A percentile compares a stretch with the other conserved stretches of the same genome.
These are phyloP conservation scores for Kalmusia sp. DNA, from an alignment of 2,329 filamentous ascomycete species.

Conservation along the genomic window DNA sequence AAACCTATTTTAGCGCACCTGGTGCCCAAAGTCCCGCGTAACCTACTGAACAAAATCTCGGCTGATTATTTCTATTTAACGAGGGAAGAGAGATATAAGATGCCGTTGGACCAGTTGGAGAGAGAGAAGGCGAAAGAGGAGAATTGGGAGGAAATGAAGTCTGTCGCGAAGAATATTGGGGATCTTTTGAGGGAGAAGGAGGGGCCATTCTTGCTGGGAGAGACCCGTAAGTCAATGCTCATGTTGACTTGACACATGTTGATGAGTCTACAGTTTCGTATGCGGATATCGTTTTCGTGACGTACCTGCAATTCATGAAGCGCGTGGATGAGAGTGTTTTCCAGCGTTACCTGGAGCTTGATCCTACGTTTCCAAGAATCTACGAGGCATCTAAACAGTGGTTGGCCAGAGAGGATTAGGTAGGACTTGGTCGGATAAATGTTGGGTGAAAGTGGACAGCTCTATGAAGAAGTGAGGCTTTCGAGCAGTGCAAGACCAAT, in stretches of 20 bases:
- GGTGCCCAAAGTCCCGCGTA: slow-evolving; percentile 57
- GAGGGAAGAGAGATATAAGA: slow-evolving; percentile 58
- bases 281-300: slow-evolving; percentile 61
- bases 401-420: slow-evolving; percentile 45
- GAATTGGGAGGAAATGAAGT: slow-evolving; percentile 57
- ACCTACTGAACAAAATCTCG: slow-evolving; percentile 60
- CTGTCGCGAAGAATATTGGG: slow-evolving; percentile 43
- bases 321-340: slow-evolving; percentile 46
- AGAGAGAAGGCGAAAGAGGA: slow-evolving; percentile 57
- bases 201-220: slow-evolving; percentile 69
- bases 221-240: slow-evolving; percentile 45
- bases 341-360: slow-evolving; percentile 49
- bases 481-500: too few relatives aligned
- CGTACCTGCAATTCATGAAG: slow-evolving; percentile 55
- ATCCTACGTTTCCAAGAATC: slow-evolving; percentile 42
- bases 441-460: too few relatives aligned
- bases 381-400: slow-evolving; percentile 51
- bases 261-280: slow-evolving; percentile 40
- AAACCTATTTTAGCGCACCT: slow-evolving; percentile 24
- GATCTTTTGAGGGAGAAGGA: slow-evolving; percentile 61
- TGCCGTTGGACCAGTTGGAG: slow-evolving; percentile 59
- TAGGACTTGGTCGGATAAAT: too few relatives aligned
- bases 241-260: slow-evolving; percentile 50
- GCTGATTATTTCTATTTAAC: slow-evolving; percentile 64
- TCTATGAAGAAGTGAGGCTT: too few relatives aligned